Conservation (phyloP, 1,284 basidiomycete species). For the Wallemia hederae region DNA sequence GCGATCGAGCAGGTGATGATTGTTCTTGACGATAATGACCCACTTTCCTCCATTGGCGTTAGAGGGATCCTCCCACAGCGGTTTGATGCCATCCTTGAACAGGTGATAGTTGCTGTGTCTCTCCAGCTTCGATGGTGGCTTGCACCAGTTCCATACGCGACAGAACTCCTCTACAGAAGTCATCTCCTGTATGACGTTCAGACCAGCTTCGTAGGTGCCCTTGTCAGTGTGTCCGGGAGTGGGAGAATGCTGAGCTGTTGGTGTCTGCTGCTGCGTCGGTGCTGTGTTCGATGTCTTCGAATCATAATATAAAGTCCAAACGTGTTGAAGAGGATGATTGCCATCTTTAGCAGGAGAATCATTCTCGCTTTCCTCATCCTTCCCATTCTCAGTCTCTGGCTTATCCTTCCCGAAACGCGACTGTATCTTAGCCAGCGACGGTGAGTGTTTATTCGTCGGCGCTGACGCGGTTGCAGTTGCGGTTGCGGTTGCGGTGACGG, state of each 20-base stretch:
- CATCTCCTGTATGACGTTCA: constrained; percentile 49
- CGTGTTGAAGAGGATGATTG: constrained; percentile 11
- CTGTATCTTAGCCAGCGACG: background rate
- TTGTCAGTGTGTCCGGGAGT: constrained; percentile 25
- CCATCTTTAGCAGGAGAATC: too few relatives aligned
- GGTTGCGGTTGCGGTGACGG: constrained; percentile 2
- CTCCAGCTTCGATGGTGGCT: constrained; percentile 58
- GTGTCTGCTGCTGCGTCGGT: constrained; percentile 8
- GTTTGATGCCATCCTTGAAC: constrained; percentile 69
- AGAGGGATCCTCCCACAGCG: constrained; percentile 87
- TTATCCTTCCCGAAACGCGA: background rate
- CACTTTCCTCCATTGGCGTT: constrained; percentile 47
- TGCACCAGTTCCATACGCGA: constrained; percentile 79
- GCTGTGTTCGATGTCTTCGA: constrained; percentile 33
- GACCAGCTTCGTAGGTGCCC: constrained; percentile 40
- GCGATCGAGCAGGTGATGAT: constrained; percentile 44
- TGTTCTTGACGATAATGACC: constrained; percentile 60
- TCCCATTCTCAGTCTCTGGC: background rate
- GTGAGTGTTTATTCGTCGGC: background rate
- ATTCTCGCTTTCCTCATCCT: background rate
- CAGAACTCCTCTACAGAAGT: constrained; percentile 69
- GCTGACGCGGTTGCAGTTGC: background rate
- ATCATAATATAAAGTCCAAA: constrained; percentile 64
- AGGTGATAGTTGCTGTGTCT: constrained; percentile 74
- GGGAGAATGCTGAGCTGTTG: constrained; percentile 13